Evolutionary conservation across 176 grass and related monocot species (phyloP).

Genomic region (Poa pratensis): DNA sequence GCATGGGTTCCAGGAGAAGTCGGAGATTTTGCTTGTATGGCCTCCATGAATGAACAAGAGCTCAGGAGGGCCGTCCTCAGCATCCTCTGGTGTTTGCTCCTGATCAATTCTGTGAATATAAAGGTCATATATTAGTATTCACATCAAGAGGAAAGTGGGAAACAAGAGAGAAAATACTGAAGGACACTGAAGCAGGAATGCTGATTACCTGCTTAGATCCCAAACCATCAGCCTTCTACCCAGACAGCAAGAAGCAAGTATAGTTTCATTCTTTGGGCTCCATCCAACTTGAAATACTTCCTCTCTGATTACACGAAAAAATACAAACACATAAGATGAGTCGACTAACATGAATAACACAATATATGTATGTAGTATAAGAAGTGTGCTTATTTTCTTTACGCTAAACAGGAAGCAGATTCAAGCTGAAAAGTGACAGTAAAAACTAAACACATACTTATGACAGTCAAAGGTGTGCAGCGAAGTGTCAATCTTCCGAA

Average conservation of each 20-base stretch:
- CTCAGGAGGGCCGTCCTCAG: slow-evolving; percentile 90
- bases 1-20: slow-evolving; percentile 95
- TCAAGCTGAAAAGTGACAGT: slow-evolving; percentile 5
- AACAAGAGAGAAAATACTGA: not conserved
- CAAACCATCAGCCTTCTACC: slow-evolving; percentile 98
- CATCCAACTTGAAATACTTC: slow-evolving; percentile 99
- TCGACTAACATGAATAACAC: not conserved
- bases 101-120: slow-evolving; percentile 70
- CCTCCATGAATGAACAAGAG: slow-evolving; percentile 96
- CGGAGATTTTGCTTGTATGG: slow-evolving; percentile 97
- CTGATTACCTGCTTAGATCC: slow-evolving; percentile 90
- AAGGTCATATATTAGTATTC: not conserved
- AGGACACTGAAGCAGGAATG: not conserved
- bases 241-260: slow-evolving; percentile 94
- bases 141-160: not conserved
- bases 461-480: slow-evolving; percentile 92
- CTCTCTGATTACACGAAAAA: slow-evolving; percentile 63
- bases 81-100: slow-evolving; percentile 91
- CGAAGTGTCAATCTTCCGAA: slow-evolving; percentile 79
- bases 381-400: not conserved
- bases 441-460: slow-evolving; percentile 62
- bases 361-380: not conserved
- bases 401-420: slow-evolving; percentile 16
- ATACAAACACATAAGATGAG: not conserved
- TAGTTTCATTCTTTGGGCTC: slow-evolving; percentile 98